phyloP scores from a whole-genome alignment of 306 rosid species.

The Trichosanthes cucumerina region DNA sequence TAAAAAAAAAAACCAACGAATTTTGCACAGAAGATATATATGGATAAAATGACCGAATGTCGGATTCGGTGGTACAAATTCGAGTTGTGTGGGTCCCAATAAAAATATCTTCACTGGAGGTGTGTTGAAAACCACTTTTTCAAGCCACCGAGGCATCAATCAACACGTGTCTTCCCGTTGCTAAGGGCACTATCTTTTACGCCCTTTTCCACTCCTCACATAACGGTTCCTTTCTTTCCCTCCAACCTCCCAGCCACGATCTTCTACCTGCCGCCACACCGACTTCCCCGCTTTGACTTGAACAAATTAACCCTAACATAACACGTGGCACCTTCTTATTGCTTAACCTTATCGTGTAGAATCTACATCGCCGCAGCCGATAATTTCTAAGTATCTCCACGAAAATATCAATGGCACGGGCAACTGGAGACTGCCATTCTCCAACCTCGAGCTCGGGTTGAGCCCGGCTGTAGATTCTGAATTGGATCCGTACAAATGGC shows the following conservation, averaged over 20 bases:
- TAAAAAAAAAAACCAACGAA: background rate
- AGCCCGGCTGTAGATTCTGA: background rate
- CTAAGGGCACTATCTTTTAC: background rate
- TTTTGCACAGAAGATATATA: background rate
- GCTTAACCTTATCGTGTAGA: fast-evolving
- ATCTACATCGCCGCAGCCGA: background rate
- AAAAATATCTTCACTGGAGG: background rate
- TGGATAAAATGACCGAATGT: background rate
- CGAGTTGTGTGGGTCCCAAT: background rate
- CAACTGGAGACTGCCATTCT: background rate
- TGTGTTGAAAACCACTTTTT: background rate
- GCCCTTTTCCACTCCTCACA: background rate
- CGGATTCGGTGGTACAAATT: background rate
- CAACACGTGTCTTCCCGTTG: background rate
- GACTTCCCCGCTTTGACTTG: background rate
- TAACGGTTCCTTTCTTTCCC: background rate
- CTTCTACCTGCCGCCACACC: background rate
- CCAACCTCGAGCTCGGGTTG: background rate
- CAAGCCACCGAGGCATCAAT: background rate
- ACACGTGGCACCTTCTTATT: background rate
- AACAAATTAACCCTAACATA: background rate
- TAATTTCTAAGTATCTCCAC: background rate
- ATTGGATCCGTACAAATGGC: conserved; percentile 39
- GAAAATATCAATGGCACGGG: background rate
- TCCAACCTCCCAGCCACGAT: background rate